Percentiles rank a stretch among this genome's conserved stretches.
phyloP scores from a whole-genome alignment of 495 filamentous ascomycete genomes.

The Penicillium coffeae region DNA sequence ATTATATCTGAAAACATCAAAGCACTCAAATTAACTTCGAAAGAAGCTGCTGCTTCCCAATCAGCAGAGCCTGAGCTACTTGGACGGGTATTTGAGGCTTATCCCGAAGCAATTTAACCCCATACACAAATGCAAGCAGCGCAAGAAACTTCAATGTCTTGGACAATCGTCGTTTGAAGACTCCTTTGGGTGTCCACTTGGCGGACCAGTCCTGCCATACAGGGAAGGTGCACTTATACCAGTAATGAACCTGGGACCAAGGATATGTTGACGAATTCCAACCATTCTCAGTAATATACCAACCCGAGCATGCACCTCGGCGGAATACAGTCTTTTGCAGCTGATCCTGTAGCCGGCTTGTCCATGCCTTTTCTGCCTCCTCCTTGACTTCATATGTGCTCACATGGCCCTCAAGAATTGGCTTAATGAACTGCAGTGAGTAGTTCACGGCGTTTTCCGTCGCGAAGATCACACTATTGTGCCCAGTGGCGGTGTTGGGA shows the following conservation, averaged over 20 bases:
- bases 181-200: constrained; percentile 47
- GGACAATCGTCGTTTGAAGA: constrained; percentile 20
- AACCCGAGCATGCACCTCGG: constrained; percentile 51
- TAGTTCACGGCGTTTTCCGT: constrained; percentile 58
- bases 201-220: constrained; percentile 54
- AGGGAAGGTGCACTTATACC: constrained; percentile 50
- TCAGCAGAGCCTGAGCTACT: too few relatives aligned
- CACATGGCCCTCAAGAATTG: constrained; percentile 36
- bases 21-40: too few relatives aligned
- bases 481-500: constrained; percentile 62
- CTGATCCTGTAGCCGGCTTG: constrained; percentile 47
- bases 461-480: constrained; percentile 57
- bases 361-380: constrained; percentile 51
- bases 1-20: too few relatives aligned
- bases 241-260: constrained; percentile 52
- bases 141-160: constrained; percentile 13
- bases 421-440: constrained; percentile 39
- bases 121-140: constrained; percentile 18
- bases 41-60: too few relatives aligned
- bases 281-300: constrained; percentile 53
- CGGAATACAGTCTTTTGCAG: constrained; percentile 53
- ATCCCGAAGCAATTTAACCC: constrained; percentile 17
- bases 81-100: too few relatives aligned
- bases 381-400: constrained; percentile 45
- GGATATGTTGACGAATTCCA: constrained; percentile 61